Base-by-base conservation (phyloP, 495 filamentous ascomycete species). In the Glonium stellatum region DNA sequence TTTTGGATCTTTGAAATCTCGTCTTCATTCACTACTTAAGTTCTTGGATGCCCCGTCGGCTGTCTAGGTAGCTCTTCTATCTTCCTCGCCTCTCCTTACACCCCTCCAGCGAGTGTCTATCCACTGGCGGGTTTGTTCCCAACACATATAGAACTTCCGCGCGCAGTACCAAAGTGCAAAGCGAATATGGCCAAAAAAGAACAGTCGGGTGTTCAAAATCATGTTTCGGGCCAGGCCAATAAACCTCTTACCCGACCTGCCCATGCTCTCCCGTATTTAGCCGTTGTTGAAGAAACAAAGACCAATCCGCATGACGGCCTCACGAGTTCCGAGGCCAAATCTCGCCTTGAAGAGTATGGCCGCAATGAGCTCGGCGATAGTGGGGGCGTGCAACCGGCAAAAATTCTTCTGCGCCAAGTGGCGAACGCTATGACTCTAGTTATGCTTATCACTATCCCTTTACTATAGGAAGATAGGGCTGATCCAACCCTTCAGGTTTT, bases 351-450 rank as follows among this genome's bases (percentile, higher is more conserved):
- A 25, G 70, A 79, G 55, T 78, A 80, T 73, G 87, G 86, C 11
- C 70, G 71, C 9, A 90, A 89, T 66, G 78, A 84, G 58, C 66
- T 90, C 34, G 80, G 81, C 47, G 79, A 81, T 47, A 80, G 76
- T 52, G 75, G 76, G 59, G 79, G 83, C 15, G 82, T 88, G 54
- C 79, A 80, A 19, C 67, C 79, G 22, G 74, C 69, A 1, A 80
- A 80, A 61, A 87, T 87, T 66, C 67, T 87, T 8, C 71, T 86
- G 56, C 70, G 80, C 6, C 82, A 86, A 61, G 72, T 86, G 35
- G 81, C 86, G 62, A 87, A 88, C 67, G 85, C 85, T 6, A 84
- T 89, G 79, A 82, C 84, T 6, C 44, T 42, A n/a, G n/a, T n/a
- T n/a, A n/a, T n/a, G n/a, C n/a, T n/a, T n/a, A n/a, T n/a, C n/a